Evolutionary conservation across 2,329 filamentous ascomycete genomes (phyloP), one percentile per base, ranked within the genome.

Genomic region (Neocatenulostroma microsporum): DNA sequence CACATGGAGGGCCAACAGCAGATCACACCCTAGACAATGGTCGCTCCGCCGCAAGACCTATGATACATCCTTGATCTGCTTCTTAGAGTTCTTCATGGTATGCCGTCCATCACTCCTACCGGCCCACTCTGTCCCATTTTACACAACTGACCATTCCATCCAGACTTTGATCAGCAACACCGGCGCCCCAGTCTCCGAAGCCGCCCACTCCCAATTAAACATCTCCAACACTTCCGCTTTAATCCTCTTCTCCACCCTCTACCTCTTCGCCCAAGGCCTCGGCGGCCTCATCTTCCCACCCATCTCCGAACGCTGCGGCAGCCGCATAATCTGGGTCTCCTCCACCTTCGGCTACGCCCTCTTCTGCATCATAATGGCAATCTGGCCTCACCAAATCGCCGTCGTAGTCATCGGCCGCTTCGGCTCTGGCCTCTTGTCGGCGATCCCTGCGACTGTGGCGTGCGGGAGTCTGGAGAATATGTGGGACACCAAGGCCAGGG

Each of bases 401-500:
- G 60, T 54, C 0, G 58, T 66, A 2, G 47, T 64, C n/a, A 28
- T 66, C 2, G 64, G 66, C 17, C 58, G 69, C 5, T 58, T 69
- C 23, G 15, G 66, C 4, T 62, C 62, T 3, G 70, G 69, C 0
- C 44, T 68, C 4, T 50, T 67, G 8, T 69, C 68, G 0, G 66
- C 69, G 3, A 62, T 70, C 10, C 69, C 69, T 2, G 61, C 66
- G 0, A 64, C 67, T 15, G 65, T 72, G 5, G 62, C 66, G 7
- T 60, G 64, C 0, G 68, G 69, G 2, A 68, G 63, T 33, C 60
- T 72, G 21, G 69, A 73, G 40, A 68, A 73, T 41, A 62, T 73
- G 49, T 71, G 63, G 54, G 63, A 69, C 37, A 57, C 60, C 12
- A 56, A 58, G 36, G 55, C 54, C n/a, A 58, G 69, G 11, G 62